Base-by-base conservation (phyloP, 306 rosid genomes). In the Trifolium dubium region DNA sequence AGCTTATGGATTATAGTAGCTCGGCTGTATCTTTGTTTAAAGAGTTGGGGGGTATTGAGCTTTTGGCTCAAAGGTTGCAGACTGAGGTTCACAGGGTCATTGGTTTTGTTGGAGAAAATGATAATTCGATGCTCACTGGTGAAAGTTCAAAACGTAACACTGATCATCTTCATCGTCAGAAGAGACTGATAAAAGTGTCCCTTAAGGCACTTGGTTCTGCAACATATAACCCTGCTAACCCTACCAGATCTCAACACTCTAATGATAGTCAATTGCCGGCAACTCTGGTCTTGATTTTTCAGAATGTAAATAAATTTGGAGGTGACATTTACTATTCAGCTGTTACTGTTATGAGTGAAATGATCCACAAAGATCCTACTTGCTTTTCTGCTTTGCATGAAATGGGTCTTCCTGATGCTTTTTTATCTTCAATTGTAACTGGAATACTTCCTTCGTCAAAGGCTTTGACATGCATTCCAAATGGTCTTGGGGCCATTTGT, bases 321-420 rank as follows among this genome's bases (percentile, higher is more conserved):
- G 98, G 98, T 37, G 97, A 93, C 76, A 91, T 93, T 83, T 93
- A 91, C 86, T 85, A 86, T 85, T 93, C 98, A 44, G 98, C 98
- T 73, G 98, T 89, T 83, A 91, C 97, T 69, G 92, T 93, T 60
- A 86, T 93, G 97, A 93, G 97, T 84, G 98, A 93, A 87, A 89
- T 90, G 55, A 93, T 93, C 82, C 98, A 93, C 88, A 93, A 88
- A 82, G 98, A 93, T 75, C 97, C 98, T 64, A 93, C 97, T 23
- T 89, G 87, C 77, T 93, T 86, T 82, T 75, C 92, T 77, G 75
- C 85, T 83, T 75, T 93, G 81, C 96, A 89, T 80, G 98, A 93
- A 77, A 82, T 89, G 91, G 97, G 97, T 70, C 98, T 93, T 70
- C 98, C 98, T 39, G 88, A 86, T 76, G 96, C 94, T 58, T 93